Evolutionary conservation across 106 monocot genomes (phyloP).

Genomic region (Amphibolis antarctica): DNA sequence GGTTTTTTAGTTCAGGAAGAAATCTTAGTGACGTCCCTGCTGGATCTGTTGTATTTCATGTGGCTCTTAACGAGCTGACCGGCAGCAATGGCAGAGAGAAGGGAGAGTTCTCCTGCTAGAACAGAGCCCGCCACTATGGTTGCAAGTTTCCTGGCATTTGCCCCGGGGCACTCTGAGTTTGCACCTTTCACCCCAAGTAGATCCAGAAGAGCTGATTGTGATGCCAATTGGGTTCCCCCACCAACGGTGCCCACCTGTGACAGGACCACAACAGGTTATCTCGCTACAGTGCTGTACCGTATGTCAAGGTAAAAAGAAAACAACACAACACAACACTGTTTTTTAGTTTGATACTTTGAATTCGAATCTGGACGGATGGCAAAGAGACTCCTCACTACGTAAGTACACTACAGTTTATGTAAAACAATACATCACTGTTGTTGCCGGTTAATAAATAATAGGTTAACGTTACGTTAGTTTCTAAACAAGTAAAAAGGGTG

Average conservation of each 20-base stretch:
- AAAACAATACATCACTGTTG: too few relatives aligned
- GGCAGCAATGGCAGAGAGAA: conserved; percentile 75
- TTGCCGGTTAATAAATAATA: too few relatives aligned
- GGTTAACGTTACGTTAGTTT: too few relatives aligned
- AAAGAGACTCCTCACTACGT: too few relatives aligned
- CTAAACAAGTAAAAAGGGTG: too few relatives aligned
- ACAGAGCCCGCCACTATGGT: conserved; percentile 81
- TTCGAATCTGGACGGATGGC: too few relatives aligned
- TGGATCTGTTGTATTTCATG: conserved; percentile 85
- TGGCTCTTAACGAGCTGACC: conserved; percentile 86
- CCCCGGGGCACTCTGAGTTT: conserved; percentile 55
- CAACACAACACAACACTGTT: too few relatives aligned
- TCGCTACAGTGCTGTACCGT: neutral
- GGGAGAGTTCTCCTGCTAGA: conserved; percentile 82
- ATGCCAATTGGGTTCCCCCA: conserved; percentile 88
- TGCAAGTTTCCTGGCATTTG: conserved; percentile 64
- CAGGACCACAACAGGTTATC: neutral
- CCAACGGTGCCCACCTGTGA: conserved; percentile 83
- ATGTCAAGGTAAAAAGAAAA: neutral
- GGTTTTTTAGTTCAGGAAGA: neutral
- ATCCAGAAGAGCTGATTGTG: conserved; percentile 75
- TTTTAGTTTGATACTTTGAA: too few relatives aligned
- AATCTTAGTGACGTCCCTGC: conserved; percentile 37
- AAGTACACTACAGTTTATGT: too few relatives aligned
- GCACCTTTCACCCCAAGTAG: conserved; percentile 92